Conservation (phyloP, 371 early-diverging fungal genomes). For the Rhizopus arrhizus region DNA sequence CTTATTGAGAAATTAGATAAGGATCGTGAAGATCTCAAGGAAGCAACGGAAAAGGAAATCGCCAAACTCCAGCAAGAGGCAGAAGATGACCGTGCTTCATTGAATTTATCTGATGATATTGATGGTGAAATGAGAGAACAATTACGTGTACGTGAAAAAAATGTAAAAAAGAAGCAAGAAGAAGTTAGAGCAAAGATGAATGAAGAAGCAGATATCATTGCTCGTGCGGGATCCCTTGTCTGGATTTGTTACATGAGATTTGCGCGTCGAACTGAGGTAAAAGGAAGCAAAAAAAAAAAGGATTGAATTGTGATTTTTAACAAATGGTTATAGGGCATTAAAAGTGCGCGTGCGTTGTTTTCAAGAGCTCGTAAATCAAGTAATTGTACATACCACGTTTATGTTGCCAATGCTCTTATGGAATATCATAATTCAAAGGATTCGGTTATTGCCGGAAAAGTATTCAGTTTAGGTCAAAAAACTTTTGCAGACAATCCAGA, state of each 20-base stretch:
- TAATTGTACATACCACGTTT: constrained; percentile 83
- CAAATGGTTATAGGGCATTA: constrained; percentile 53
- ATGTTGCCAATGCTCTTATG: constrained; percentile 86
- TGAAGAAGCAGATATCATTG: constrained; percentile 64
- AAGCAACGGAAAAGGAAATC: constrained; percentile 50
- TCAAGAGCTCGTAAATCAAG: constrained; percentile 77
- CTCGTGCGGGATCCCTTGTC: constrained; percentile 66
- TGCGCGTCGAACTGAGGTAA: constrained; percentile 78
- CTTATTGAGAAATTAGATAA: constrained; percentile 64
- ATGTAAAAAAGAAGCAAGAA: constrained; percentile 66
- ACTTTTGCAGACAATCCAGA: constrained; percentile 71
- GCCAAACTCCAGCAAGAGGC: constrained; percentile 53
- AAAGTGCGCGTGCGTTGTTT: constrained; percentile 80
- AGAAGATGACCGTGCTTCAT: constrained; percentile 37
- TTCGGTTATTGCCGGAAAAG: constrained; percentile 78
- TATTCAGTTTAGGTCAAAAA: constrained; percentile 91
- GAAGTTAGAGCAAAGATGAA: constrained; percentile 65
- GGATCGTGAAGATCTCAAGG: constrained; percentile 54
- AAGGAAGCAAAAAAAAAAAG: not conserved
- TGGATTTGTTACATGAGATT: constrained; percentile 91
- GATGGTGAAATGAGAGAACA: constrained; percentile 84
- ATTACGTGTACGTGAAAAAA: constrained; percentile 65
- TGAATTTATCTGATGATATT: constrained; percentile 67
- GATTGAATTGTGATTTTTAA: not conserved
- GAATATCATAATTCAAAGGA: constrained; percentile 92